Conservation (phyloP, 225 moss, liverwort and hornwort species). For the Straminergon stramineum region DNA sequence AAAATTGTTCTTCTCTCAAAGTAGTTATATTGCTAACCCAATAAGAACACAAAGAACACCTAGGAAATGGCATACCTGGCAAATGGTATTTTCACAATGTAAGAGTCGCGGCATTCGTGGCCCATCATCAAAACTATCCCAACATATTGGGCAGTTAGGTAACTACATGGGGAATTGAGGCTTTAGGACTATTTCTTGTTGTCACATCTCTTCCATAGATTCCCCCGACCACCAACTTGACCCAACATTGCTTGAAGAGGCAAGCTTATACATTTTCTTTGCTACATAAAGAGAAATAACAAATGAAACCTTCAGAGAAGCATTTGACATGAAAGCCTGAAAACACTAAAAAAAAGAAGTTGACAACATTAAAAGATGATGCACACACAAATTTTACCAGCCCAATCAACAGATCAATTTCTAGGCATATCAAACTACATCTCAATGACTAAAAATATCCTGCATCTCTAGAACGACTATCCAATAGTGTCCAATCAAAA, state of each 20-base stretch:
- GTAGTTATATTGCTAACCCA: background rate
- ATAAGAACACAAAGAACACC: background rate
- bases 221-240: conserved; percentile 18
- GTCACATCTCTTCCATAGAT: conserved; percentile 1
- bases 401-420: background rate
- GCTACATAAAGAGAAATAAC: background rate
- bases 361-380: background rate
- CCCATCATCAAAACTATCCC: conserved; percentile 55
- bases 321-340: background rate
- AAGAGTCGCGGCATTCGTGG: conserved; percentile 47
- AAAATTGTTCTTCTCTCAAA: background rate
- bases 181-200: conserved; percentile 3
- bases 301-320: background rate
- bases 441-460: background rate
- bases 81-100: conserved; percentile 37
- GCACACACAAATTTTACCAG: background rate
- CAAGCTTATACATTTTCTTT: conserved; percentile 8
- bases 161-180: conserved; percentile 17
- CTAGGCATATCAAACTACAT: background rate
- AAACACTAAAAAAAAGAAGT: background rate
- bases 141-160: conserved; percentile 55
- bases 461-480: background rate
- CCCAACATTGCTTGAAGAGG: conserved; percentile 9
- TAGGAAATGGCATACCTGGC: conserved; percentile 5
- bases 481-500: background rate